A percentile compares a stretch with the other conserved stretches of the same genome.
Conservation (phyloP, 1,284 basidiomycete species). For the Baeospora myosura region DNA sequence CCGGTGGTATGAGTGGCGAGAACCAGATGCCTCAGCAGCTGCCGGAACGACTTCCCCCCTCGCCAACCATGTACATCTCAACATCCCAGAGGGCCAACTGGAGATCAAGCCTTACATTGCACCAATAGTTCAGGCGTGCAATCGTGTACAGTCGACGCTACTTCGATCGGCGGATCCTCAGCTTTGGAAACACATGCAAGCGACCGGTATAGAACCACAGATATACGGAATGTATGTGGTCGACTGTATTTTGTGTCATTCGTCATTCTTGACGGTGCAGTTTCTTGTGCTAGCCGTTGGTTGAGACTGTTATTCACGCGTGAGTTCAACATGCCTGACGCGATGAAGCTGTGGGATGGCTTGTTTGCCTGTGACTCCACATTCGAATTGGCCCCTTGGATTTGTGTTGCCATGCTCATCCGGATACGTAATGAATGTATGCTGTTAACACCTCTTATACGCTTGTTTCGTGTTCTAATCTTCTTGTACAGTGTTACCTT, state of each 20-base stretch:
- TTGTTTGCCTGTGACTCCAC: conserved; percentile 79
- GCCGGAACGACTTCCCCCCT: conserved; percentile 36
- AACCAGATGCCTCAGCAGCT: conserved; percentile 28
- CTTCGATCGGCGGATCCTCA: conserved; percentile 78
- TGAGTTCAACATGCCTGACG: conserved; percentile 71
- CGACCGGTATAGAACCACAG: conserved; percentile 83
- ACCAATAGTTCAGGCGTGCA: conserved; percentile 78
- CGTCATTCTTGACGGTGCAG: conserved; percentile 41
- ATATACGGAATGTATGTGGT: conserved; percentile 83
- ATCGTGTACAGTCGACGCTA: conserved; percentile 66
- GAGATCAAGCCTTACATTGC: conserved; percentile 58
- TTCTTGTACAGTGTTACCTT: conserved; percentile 65
- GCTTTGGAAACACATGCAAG: conserved; percentile 69
- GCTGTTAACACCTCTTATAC: conserved; percentile 20
- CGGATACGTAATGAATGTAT: conserved; percentile 81
- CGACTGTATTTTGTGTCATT: not conserved
- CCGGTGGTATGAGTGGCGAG: conserved; percentile 83
- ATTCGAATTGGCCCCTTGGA: conserved; percentile 69
- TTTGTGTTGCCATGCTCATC: conserved; percentile 88
- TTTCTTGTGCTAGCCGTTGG: conserved; percentile 54
- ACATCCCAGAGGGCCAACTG: conserved; percentile 37
- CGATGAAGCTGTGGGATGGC: conserved; percentile 85
- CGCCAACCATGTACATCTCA: conserved; percentile 38
- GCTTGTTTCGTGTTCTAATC: conserved; percentile 22
- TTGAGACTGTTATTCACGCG: conserved; percentile 84